Conservation (phyloP, 129 eudicot genomes). For the Pittosporum tobira region DNA sequence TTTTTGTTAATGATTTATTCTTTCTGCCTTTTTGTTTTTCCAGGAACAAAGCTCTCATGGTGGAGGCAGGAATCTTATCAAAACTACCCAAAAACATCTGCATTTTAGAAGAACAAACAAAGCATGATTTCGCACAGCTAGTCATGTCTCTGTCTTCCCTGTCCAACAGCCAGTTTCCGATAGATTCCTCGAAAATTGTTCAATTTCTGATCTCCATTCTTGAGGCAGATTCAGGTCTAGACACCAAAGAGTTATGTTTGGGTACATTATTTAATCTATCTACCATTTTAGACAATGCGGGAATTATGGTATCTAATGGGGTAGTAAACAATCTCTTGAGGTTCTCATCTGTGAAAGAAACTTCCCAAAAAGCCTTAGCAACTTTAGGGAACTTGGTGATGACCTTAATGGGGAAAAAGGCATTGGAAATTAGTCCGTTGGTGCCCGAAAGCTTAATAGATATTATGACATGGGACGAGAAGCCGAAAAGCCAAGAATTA, state of each 20-base stretch:
- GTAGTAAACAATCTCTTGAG: constrained; percentile 38
- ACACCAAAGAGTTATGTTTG: constrained; percentile 48
- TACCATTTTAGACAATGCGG: constrained; percentile 52
- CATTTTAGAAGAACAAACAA: constrained; percentile 33
- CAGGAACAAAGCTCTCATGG: constrained; percentile 86
- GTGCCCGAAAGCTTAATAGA: constrained; percentile 71
- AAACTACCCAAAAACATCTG: constrained; percentile 33
- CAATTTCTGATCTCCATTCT: constrained; percentile 45
- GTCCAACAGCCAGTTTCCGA: constrained; percentile 52
- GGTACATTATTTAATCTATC: constrained; percentile 64
- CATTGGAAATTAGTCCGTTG: constrained; percentile 44
- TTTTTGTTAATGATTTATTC: too few species aligned
- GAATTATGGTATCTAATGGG: constrained; percentile 31
- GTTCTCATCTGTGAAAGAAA: constrained; percentile 38
- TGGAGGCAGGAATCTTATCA: constrained; percentile 82
- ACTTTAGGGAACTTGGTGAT: constrained; percentile 76
- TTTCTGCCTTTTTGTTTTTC: constrained; percentile 16
- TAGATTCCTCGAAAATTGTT: constrained; percentile 42
- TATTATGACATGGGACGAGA: constrained; percentile 67
- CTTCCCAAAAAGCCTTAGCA: constrained; percentile 70
- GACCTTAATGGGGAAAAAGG: constrained; percentile 62
- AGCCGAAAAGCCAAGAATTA: constrained; percentile 59
- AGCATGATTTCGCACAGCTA: constrained; percentile 52
- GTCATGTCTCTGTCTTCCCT: constrained; percentile 59
- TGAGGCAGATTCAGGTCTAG: constrained; percentile 39